phyloP scores from a whole-genome alignment of 1,284 basidiomycete genomes.

The Ustilago loliicola region DNA sequence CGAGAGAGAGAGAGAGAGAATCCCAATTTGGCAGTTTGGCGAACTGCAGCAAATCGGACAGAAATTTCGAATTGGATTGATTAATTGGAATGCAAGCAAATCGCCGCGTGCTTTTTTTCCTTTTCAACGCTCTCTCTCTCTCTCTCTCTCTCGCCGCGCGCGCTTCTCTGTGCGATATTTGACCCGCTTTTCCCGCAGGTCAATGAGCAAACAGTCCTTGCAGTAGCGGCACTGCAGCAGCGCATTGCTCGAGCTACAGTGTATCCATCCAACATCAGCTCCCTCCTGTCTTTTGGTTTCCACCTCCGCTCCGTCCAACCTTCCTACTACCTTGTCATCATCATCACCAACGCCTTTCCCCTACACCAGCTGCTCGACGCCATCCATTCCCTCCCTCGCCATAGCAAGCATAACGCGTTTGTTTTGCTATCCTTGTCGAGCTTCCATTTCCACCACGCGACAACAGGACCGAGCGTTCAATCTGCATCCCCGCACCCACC shows the following conservation, averaged over 20 bases:
- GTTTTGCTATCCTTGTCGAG: background rate
- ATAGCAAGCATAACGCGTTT: background rate
- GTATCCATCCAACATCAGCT: background rate
- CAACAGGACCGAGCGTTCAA: background rate
- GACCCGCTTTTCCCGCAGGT: background rate
- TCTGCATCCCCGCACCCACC: background rate
- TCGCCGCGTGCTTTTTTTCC: background rate
- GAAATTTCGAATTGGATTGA: background rate
- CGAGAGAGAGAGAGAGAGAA: background rate
- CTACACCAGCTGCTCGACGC: background rate
- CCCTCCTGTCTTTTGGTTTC: background rate
- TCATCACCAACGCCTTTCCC: background rate
- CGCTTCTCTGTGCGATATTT: too few relatives aligned
- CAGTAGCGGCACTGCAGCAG: background rate
- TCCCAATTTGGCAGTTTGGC: background rate
- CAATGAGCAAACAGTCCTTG: too few relatives aligned
- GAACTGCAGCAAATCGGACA: background rate
- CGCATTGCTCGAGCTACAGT: background rate
- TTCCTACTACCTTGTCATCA: background rate
- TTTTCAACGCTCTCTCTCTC: too few relatives aligned
- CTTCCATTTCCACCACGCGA: background rate
- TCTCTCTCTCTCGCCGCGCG: too few relatives aligned
- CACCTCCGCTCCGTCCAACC: background rate
- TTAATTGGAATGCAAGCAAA: constrained; percentile 1
- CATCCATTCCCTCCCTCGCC: background rate